Evolutionary conservation across 257 asterid genomes (phyloP), one percentile per base, ranked within the genome.

Genomic region (Nicotiana tabacum): DNA sequence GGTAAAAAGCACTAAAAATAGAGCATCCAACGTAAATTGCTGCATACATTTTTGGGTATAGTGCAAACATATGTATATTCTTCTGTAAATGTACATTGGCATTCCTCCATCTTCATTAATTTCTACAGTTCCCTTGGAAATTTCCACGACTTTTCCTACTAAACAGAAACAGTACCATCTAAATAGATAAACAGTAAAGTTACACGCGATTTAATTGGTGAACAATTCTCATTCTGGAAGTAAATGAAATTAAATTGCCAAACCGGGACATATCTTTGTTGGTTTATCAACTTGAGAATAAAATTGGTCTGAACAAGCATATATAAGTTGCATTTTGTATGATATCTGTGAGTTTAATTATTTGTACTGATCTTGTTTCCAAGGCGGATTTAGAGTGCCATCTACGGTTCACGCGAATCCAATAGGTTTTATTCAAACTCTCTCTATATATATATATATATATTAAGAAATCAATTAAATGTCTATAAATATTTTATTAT

Each of bases 21-120:
- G 35, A 70, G 79, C 55, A 74, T 74, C 39, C 62, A 74, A 72
- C 78, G 78, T 46, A 11, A 70, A 72, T 72, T 72, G 37, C 10
- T 70, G 60, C 78, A 43, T 39, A 2, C 8, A 24, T 46, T 69
- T 21, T 18, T 48, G 39, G 18, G 24, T 74, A 48, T 16, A 1
- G 21, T 72, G 13, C 1, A 48, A n/a, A 43, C 51, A 24, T 5
- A 35, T 35, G 0, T 32, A 5, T 6, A 12, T 13, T 46, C 61
- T 46, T 46, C 15, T 12, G 24, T 46, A 24, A 3, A 12, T 30
- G 37, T 43, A 3, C 24, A 6, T 29, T 2, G n/a, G 1, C 6
- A 2, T 17, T 58, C 29, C 43, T 66, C 12, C 74, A 32, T 66
- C 39, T 29, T 10, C 18, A 64, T 16, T 56, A 10, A 2, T 56